These are phyloP conservation scores for Westerdykella ornata DNA, from an alignment of 2,329 filamentous ascomycete genomes.

Conservation along the genomic window DNA sequence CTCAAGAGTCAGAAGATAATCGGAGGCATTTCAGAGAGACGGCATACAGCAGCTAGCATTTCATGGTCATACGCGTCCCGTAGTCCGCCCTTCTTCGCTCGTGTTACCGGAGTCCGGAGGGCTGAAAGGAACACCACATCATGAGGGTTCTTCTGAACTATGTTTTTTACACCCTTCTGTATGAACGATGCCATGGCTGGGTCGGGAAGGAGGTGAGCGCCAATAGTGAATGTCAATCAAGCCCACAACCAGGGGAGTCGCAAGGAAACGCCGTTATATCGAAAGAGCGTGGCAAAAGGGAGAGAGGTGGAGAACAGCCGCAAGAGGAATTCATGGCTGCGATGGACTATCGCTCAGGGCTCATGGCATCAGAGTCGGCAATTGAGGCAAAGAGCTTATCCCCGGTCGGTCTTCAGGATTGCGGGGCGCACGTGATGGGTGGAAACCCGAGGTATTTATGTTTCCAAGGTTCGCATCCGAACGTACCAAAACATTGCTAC, in stretches of 20 bases:
- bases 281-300: conserved; percentile 2
- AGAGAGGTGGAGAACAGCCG: conserved; percentile 4
- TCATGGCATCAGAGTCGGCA: conserved; percentile 28
- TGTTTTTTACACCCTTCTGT: conserved; percentile 61
- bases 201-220: conserved; percentile 1
- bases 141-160: conserved; percentile 69
- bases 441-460: neutral
- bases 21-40: conserved; percentile 17
- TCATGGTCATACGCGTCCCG: conserved; percentile 89
- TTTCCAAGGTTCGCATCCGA: no score
- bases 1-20: conserved; percentile 32
- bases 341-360: conserved; percentile 19
- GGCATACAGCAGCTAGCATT: conserved; percentile 58
- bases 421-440: neutral
- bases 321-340: conserved; percentile 15
- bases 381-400: conserved; percentile 27
- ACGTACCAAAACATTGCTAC: no score
- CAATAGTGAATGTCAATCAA: neutral
- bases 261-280: neutral
- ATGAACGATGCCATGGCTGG: conserved; percentile 39
- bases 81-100: conserved; percentile 74
- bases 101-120: conserved; percentile 80
- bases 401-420: conserved; percentile 10
- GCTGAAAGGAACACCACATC: conserved; percentile 86
- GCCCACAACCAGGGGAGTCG: neutral